These are phyloP conservation scores for Limnomonas spitsbergensis DNA, from an alignment of 139 green algal species.

Conservation along the genomic window DNA sequence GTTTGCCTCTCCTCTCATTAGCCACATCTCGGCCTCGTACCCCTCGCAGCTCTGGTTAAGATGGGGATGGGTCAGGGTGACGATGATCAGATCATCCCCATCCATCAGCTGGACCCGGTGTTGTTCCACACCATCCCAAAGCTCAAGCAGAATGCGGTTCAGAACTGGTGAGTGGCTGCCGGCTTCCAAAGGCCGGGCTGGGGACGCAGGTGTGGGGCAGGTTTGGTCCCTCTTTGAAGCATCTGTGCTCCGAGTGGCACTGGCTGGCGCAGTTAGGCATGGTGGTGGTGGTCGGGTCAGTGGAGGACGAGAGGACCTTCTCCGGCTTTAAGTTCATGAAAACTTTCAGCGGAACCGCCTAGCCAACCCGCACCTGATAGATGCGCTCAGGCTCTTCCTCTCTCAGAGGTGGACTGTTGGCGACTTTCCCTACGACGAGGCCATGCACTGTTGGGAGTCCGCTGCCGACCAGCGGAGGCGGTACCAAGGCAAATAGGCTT, in stretches of 20 bases:
- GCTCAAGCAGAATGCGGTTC: constrained; percentile 48
- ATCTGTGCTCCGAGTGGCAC: not conserved
- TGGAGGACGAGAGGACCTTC: too few species aligned
- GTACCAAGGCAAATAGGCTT: too few species aligned
- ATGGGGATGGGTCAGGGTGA: constrained; percentile 7
- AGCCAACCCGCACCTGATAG: too few species aligned
- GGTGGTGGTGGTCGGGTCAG: too few species aligned
- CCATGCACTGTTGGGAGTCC: too few species aligned
- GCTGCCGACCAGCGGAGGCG: too few species aligned
- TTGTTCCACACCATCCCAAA: constrained; percentile 45
- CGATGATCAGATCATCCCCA: constrained; percentile 24
- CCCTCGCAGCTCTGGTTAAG: constrained; percentile 19
- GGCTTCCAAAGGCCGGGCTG: not conserved
- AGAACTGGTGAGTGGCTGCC: constrained; percentile 29
- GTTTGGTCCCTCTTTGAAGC: not conserved
- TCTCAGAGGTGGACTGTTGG: not conserved
- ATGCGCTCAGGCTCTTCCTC: not conserved
- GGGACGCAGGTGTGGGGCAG: not conserved
- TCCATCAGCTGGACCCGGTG: constrained; percentile 26
- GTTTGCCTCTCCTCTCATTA: too few species aligned
- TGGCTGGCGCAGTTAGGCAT: not conserved
- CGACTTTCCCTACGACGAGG: too few species aligned
- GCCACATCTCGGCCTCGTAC: too few species aligned
- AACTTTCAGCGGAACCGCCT: too few species aligned
- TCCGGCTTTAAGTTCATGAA: too few species aligned